Evolutionary conservation across 2,329 filamentous ascomycete species (phyloP).

Genomic region (Beauveria caledonica): DNA sequence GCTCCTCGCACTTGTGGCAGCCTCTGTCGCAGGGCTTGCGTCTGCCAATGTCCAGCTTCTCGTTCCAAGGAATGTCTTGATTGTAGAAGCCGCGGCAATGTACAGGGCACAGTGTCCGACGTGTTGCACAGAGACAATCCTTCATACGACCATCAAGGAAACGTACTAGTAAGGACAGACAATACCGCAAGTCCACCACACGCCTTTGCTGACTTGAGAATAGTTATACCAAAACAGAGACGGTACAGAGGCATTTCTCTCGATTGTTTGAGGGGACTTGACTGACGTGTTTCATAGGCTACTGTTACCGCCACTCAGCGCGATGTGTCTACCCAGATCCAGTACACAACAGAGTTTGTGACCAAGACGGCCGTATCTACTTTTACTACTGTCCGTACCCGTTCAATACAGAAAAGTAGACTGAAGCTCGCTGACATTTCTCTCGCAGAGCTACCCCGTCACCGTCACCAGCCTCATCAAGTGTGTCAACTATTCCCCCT

Average conservation of each 20-base stretch:
- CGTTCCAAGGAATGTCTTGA: neutral
- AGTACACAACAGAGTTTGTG: neutral
- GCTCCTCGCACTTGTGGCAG: neutral
- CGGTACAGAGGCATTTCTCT: neutral
- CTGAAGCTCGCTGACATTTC: neutral
- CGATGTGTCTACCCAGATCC: neutral
- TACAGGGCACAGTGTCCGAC: neutral
- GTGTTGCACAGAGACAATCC: neutral
- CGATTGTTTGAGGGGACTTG: too few relatives aligned
- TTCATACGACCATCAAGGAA: neutral
- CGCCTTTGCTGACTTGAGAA: neutral
- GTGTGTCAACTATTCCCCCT: neutral
- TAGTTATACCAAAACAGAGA: neutral
- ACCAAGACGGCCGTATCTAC: constrained; percentile 2
- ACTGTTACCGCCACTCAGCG: neutral
- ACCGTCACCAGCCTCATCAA: constrained; percentile 10
- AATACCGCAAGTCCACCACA: neutral
- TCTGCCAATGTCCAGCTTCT: neutral
- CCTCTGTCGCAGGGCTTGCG: neutral
- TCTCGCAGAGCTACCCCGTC: constrained; percentile 13
- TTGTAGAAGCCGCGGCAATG: neutral
- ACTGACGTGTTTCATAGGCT: too few relatives aligned
- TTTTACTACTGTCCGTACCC: neutral
- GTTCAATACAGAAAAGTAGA: too few relatives aligned
- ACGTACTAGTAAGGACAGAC: neutral